These are phyloP conservation scores for Dorcoceras hygrometricum DNA, from an alignment of 257 asterid genomes.

Conservation along the genomic window DNA sequence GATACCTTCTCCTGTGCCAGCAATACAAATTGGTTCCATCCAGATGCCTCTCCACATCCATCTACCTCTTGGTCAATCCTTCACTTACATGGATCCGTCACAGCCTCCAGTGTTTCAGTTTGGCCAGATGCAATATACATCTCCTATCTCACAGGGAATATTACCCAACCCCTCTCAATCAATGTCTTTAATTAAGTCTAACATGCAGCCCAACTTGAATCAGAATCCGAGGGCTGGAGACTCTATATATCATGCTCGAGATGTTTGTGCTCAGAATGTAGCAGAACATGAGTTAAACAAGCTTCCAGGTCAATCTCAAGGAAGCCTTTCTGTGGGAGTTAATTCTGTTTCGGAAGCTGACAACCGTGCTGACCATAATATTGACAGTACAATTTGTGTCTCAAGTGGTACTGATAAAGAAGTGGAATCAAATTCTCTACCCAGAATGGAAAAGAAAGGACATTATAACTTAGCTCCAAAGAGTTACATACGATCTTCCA, in stretches of 20 bases:
- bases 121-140: conserved; percentile 72
- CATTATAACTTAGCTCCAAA: conserved; percentile 35
- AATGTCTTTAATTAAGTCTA: conserved; percentile 62
- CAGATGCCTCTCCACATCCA: conserved; percentile 96
- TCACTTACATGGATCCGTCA: conserved; percentile 65
- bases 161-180: conserved; percentile 57
- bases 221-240: conserved; percentile 44
- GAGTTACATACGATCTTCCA: conserved; percentile 33
- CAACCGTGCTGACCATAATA: conserved; percentile 22
- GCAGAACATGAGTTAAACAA: conserved; percentile 37
- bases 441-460: conserved; percentile 42
- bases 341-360: conserved; percentile 36
- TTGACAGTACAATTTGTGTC: conserved; percentile 26
- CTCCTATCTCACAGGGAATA: conserved; percentile 69
- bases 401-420: conserved; percentile 38
- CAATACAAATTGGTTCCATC: conserved; percentile 98
- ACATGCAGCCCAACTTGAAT: conserved; percentile 43
- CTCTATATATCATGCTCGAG: conserved; percentile 40
- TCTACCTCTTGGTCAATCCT: conserved; percentile 61
- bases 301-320: conserved; percentile 42
- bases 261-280: conserved; percentile 35
- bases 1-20: conserved; percentile 88
- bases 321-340: conserved; percentile 28
- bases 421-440: conserved; percentile 29
- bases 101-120: conserved; percentile 81